Evolutionary conservation across 768 basidiomycete species (phyloP), one percentile per base, ranked within the genome.

Genomic region (Pleurotus salmoneostramineus): DNA sequence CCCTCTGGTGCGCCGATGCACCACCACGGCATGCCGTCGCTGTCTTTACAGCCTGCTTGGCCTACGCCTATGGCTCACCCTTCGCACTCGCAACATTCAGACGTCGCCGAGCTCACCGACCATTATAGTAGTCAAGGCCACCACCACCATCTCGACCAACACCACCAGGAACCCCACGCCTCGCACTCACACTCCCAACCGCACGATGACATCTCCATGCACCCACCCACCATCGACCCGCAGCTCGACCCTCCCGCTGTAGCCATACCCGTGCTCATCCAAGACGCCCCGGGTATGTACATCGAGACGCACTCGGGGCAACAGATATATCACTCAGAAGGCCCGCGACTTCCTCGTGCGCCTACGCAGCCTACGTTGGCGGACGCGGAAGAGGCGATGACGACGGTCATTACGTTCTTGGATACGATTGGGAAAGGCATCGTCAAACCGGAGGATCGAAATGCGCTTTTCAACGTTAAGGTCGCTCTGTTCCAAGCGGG

Each of bases 381-480:
- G 0, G 80, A 84, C 50, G 84, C 80, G 2, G 80, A 86, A 50
- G 76, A 77, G 7, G 79, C 83, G 27, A 68, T 87, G 54, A 77
- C 82, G 65, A 81, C 72, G 61, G 72, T 88, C 57, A 74, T 87
- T 60, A 45, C 70, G 10, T 88, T 78, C 60, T 66, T 86, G 60
- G 81, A 85, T 65, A 65, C 65, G 34, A 56, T 59, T 14, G 69
- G 65, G 12, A 64, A 61, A 44, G 66, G 62, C 10, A 60, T 77
- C 21, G 57, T 76, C 50, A 63, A 66, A 21, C 37, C 56, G 2
- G 55, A 70, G 5, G 79, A 79, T 62, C 76, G 75, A 46, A 67
- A 67, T 50, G 66, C 66, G 31, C 79, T 87, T 44, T 61, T 68
- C 15, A 72, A 76, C 48, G 73, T 86, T 63, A 84, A 83, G 68